Conservation (phyloP, 2,329 filamentous ascomycete genomes). For the Cytospora paraplurivora region DNA sequence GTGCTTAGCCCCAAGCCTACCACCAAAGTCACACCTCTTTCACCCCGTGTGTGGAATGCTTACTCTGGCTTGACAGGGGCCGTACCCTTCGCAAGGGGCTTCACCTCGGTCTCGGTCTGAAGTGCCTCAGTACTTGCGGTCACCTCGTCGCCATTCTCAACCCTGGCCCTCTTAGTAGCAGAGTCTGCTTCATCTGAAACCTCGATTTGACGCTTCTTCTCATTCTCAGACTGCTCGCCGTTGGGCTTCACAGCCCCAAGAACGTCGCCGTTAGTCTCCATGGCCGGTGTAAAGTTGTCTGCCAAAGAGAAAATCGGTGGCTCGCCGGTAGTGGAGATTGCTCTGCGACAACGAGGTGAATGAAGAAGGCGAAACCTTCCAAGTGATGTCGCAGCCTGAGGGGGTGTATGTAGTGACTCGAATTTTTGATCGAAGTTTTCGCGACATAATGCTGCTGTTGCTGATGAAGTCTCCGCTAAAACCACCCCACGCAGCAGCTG, state of each 20-base stretch:
- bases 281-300: conserved; percentile 3
- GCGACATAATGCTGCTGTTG: conserved; percentile 7
- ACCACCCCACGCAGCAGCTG: conserved; percentile 14
- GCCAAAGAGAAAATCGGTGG: neutral
- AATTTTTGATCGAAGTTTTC: neutral
- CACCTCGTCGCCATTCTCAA: conserved; percentile 30
- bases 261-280: conserved; percentile 13
- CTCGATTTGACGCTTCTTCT: conserved; percentile 28
- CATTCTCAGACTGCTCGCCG: conserved; percentile 28
- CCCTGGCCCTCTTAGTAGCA: conserved; percentile 52
- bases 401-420: conserved; percentile 1
- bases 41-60: conserved; percentile 36
- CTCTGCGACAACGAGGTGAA: neutral
- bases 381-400: neutral
- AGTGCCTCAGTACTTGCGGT: conserved; percentile 52
- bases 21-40: neutral
- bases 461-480: conserved; percentile 3
- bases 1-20: neutral
- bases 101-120: conserved; percentile 2
- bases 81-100: conserved; percentile 23
- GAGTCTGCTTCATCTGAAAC: conserved; percentile 35
- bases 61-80: conserved; percentile 76
- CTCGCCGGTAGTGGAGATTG: neutral
- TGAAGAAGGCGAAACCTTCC: neutral
- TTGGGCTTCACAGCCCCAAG: conserved; percentile 26